These are phyloP conservation scores for Phytophthora citricola DNA, from an alignment of 352 stramenopile species.

Conservation along the genomic window DNA sequence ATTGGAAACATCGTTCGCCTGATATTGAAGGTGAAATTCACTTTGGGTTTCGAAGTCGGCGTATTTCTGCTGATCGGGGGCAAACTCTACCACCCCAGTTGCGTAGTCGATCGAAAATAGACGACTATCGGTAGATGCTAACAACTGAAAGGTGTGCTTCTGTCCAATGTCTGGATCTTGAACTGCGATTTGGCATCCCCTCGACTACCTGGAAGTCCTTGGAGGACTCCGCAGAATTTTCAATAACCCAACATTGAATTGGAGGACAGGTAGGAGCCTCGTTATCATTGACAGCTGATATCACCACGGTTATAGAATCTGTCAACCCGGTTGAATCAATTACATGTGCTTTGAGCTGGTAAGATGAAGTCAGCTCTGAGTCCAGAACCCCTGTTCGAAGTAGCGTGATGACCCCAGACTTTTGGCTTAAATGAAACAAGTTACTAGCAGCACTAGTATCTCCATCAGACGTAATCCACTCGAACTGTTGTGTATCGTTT, in stretches of 20 bases:
- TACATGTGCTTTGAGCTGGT: slow-evolving; percentile 14
- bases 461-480: slow-evolving; percentile 11
- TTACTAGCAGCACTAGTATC: slow-evolving; percentile 2
- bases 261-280: slow-evolving; percentile 48
- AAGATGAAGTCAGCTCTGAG: slow-evolving; percentile 7
- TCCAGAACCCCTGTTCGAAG: slow-evolving; percentile 19
- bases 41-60: slow-evolving; percentile 55
- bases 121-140: slow-evolving; percentile 36
- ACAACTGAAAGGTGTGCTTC: slow-evolving; percentile 53
- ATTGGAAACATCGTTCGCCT: slow-evolving; percentile 53
- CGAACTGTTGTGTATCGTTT: slow-evolving; percentile 41
- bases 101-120: slow-evolving; percentile 32
- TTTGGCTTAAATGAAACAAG: slow-evolving; percentile 22
- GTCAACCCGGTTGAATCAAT: slow-evolving; percentile 35
- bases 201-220: slow-evolving; percentile 41
- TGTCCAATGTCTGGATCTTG: slow-evolving; percentile 52
- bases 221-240: slow-evolving; percentile 50
- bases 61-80: slow-evolving; percentile 18
- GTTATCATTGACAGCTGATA: slow-evolving; percentile 59
- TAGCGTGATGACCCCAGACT: slow-evolving; percentile 25
- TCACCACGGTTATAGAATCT: slow-evolving; percentile 15
- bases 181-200: slow-evolving; percentile 45
- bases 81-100: slow-evolving; percentile 45
- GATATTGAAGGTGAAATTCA: slow-evolving; percentile 53
- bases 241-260: slow-evolving; percentile 64